Conservation (phyloP, 495 filamentous ascomycete species). For the Daldinia vernicosa region DNA sequence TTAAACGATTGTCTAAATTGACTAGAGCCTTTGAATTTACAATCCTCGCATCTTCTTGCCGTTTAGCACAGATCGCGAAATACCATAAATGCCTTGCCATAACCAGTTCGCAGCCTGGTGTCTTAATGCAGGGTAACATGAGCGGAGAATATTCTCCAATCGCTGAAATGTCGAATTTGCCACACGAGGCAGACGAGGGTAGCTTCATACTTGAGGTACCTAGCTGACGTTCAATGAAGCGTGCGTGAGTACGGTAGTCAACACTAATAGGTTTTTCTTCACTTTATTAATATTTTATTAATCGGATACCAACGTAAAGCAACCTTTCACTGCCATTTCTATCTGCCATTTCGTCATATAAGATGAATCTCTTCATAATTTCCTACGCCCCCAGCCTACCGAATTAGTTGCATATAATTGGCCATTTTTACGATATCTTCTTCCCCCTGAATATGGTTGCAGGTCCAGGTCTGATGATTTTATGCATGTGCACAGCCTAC, state of each 20-base stretch:
- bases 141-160: not conserved
- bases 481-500: not conserved
- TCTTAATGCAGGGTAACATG: not conserved
- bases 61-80: not conserved
- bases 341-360: not conserved
- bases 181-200: too few relatives aligned
- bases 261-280: not conserved
- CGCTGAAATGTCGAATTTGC: too few relatives aligned
- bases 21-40: not conserved
- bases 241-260: not conserved
- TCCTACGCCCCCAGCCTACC: not conserved
- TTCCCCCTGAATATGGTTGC: not conserved
- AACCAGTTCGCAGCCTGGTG: not conserved
- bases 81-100: not conserved
- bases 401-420: constrained; percentile 15
- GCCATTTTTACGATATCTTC: not conserved
- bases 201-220: not conserved
- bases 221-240: not conserved
- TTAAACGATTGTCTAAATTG: not conserved
- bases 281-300: not conserved
- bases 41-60: not conserved
- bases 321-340: not conserved
- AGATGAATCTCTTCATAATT: too few relatives aligned
- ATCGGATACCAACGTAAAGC: not conserved
- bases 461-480: not conserved